Conservation (phyloP, 106 monocot genomes). For the Cymbidium sinense region DNA sequence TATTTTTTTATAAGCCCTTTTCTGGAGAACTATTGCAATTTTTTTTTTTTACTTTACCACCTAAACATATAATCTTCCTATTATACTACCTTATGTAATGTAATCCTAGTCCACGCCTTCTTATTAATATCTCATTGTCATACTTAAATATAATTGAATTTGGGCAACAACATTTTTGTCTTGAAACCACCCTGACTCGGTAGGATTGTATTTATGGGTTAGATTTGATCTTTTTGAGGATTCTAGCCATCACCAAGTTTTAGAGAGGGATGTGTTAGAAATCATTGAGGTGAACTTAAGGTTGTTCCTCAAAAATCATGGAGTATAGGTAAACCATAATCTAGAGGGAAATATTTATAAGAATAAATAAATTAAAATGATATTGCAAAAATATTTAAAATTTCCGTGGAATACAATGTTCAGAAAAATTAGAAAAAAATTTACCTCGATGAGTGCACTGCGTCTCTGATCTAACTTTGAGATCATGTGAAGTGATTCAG, state of each 20-base stretch:
- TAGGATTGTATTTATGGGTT: no score
- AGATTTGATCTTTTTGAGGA: no score
- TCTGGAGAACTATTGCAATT: not conserved
- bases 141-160: no score
- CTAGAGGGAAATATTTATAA: not conserved
- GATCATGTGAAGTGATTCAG: constrained; percentile 58
- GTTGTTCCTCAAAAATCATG: not conserved
- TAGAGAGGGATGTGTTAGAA: not conserved
- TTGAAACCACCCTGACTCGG: no score
- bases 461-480: constrained; percentile 48
- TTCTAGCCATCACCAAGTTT: not conserved
- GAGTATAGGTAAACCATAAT: not conserved
- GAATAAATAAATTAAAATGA: not conserved
- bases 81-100: not conserved
- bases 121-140: no score
- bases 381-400: not conserved
- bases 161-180: no score
- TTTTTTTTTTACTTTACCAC: not conserved
- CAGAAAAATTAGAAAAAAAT: not conserved
- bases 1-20: not conserved
- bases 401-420: not conserved
- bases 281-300: not conserved
- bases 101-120: no score
- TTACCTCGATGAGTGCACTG: constrained; percentile 76
- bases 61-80: not conserved